phyloP scores from a whole-genome alignment of 352 stramenopile genomes.

The Phytophthora sojae region DNA sequence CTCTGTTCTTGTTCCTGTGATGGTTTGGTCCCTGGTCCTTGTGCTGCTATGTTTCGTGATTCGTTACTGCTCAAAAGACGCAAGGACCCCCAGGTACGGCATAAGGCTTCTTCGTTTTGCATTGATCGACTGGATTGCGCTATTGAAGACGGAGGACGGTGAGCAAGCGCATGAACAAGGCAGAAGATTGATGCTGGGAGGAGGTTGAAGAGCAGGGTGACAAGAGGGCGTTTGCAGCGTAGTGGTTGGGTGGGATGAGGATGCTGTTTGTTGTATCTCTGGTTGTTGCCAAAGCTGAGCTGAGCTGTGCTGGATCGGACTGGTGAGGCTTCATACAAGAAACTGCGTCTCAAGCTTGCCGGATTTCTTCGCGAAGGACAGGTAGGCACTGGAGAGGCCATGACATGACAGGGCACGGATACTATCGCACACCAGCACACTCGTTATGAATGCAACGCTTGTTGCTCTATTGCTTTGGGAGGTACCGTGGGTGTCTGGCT shows the following conservation, averaged over 20 bases:
- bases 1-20: conserved; percentile 33
- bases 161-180: conserved; percentile 5
- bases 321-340: neutral
- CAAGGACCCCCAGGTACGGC: conserved; percentile 70
- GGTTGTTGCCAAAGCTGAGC: conserved; percentile 25
- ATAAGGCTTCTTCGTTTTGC: conserved; percentile 36
- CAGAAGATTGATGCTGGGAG: conserved; percentile 5
- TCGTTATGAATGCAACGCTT: conserved; percentile 50
- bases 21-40: conserved; percentile 36
- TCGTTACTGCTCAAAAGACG: conserved; percentile 49
- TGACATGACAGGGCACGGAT: conserved; percentile 14
- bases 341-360: conserved; percentile 2
- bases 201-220: conserved; percentile 2
- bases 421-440: conserved; percentile 31
- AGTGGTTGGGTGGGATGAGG: conserved; percentile 10
- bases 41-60: conserved; percentile 39
- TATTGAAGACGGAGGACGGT: conserved; percentile 12
- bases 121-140: conserved; percentile 25
- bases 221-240: conserved; percentile 19
- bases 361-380: conserved; percentile 13
- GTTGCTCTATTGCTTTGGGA: conserved; percentile 39
- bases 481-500: conserved; percentile 18
- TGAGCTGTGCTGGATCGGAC: conserved; percentile 15
- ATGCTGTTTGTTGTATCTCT: conserved; percentile 29
- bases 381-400: conserved; percentile 31